phyloP scores from a whole-genome alignment of 768 basidiomycete genomes.

The Mycena filopes region DNA sequence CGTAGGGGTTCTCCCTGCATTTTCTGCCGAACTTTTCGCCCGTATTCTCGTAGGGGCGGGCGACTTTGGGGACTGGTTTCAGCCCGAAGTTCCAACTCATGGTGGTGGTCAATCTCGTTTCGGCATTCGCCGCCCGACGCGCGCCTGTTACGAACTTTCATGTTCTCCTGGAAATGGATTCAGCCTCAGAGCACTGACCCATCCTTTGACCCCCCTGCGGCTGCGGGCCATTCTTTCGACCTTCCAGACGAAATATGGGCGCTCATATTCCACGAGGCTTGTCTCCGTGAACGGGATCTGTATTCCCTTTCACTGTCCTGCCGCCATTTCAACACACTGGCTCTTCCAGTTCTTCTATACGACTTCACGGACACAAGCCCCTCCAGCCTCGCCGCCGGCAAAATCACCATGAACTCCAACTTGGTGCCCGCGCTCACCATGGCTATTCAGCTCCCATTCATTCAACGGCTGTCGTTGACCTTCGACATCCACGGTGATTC shows the following conservation, averaged over 20 bases:
- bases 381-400: neutral
- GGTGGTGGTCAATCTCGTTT: neutral
- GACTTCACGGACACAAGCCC: neutral
- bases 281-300: conserved; percentile 11
- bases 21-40: conserved; percentile 55
- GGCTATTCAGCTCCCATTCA: conserved; percentile 11
- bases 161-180: conserved; percentile 22
- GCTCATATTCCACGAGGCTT: conserved; percentile 20
- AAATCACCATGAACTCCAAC: conserved; percentile 12
- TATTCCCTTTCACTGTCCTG: conserved; percentile 16
- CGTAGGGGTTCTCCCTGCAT: conserved; percentile 67
- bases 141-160: neutral
- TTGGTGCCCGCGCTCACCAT: conserved; percentile 13
- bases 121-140: neutral
- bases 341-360: conserved; percentile 19
- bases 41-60: conserved; percentile 46
- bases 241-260: conserved; percentile 28
- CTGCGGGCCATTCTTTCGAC: neutral
- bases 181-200: neutral
- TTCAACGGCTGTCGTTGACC: conserved; percentile 8
- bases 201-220: no score
- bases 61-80: conserved; percentile 30
- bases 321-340: conserved; percentile 25
- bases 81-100: conserved; percentile 35
- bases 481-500: conserved; percentile 20